These are phyloP conservation scores for Alnus glutinosa DNA, from an alignment of 306 rosid species.

Conservation along the genomic window DNA sequence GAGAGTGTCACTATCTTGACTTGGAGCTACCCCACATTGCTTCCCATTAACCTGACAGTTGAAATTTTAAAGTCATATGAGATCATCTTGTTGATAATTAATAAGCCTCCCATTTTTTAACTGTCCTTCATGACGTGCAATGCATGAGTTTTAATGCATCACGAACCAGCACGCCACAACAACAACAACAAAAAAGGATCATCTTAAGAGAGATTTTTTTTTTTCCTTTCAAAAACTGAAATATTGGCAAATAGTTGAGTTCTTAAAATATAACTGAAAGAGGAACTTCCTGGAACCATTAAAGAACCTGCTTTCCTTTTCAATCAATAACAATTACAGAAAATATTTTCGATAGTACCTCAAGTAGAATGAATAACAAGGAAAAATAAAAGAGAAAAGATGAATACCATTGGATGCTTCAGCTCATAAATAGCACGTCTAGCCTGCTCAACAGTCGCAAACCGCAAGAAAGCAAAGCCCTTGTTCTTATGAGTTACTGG, in stretches of 20 bases:
- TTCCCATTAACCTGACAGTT: constrained; percentile 17
- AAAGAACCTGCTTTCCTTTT: not conserved
- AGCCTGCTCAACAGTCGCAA: constrained; percentile 12
- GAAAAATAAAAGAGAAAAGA: not conserved
- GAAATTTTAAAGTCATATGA: not conserved
- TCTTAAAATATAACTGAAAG: not conserved
- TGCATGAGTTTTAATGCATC: not conserved
- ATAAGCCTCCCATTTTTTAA: not conserved
- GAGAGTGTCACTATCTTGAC: constrained; percentile 14
- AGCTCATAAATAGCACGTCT: constrained; percentile 12
- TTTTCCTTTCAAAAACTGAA: not conserved
- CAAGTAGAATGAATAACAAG: not conserved
- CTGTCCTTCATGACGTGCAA: not conserved
- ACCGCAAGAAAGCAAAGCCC: constrained; percentile 15
- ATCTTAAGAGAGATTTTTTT: not conserved
- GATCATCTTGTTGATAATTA: not conserved
- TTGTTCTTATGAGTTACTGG: constrained; percentile 10
- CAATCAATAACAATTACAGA: not conserved
- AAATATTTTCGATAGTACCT: not conserved
- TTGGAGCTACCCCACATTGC: constrained; percentile 19
- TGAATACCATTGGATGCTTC: constrained; percentile 3
- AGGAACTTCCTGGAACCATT: not conserved
- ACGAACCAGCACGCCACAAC: not conserved
- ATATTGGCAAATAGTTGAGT: not conserved
- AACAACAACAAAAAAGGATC: not conserved